Evolutionary conservation across 805 yeast genomes (phyloP).

Genomic region (Hagleromyces aurorensis): DNA sequence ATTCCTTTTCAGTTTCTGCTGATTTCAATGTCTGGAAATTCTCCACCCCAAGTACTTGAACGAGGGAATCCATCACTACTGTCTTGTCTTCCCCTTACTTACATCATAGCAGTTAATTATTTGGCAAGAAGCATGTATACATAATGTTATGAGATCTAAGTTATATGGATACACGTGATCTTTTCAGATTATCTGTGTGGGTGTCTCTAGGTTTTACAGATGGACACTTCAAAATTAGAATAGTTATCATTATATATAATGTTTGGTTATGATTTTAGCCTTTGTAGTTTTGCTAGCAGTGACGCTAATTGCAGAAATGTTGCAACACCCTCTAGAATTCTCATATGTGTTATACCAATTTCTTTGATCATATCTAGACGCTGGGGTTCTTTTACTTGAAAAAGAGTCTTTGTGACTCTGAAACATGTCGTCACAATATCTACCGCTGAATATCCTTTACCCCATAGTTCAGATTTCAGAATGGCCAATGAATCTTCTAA

Average conservation of each 20-base stretch:
- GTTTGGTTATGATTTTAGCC: slow-evolving; percentile 14
- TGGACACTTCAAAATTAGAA: no score
- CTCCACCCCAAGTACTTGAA: slow-evolving; percentile 9
- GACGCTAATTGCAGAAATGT: slow-evolving; percentile 83
- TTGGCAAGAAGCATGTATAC: no score
- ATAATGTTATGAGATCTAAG: no score
- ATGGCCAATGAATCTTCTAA: slow-evolving; percentile 61
- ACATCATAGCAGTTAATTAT: no score
- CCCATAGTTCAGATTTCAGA: slow-evolving; percentile 63
- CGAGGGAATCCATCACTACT: slow-evolving; percentile 12
- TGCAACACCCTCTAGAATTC: slow-evolving; percentile 88
- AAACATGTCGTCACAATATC: slow-evolving; percentile 90
- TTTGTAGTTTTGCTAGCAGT: slow-evolving; percentile 51
- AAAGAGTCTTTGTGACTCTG: slow-evolving; percentile 73
- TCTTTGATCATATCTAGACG: slow-evolving; percentile 74
- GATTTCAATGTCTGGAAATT: neutral
- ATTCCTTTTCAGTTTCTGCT: slow-evolving; percentile 1
- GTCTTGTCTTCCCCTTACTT: no score
- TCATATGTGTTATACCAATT: slow-evolving; percentile 87
- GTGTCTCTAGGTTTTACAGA: no score
- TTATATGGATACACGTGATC: no score
- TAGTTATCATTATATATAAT: no score
- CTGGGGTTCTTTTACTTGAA: slow-evolving; percentile 55
- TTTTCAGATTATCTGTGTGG: no score
- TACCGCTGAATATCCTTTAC: slow-evolving; percentile 84